Conservation (phyloP, 1,284 basidiomycete species). For the Heterobasidion irregulare region DNA sequence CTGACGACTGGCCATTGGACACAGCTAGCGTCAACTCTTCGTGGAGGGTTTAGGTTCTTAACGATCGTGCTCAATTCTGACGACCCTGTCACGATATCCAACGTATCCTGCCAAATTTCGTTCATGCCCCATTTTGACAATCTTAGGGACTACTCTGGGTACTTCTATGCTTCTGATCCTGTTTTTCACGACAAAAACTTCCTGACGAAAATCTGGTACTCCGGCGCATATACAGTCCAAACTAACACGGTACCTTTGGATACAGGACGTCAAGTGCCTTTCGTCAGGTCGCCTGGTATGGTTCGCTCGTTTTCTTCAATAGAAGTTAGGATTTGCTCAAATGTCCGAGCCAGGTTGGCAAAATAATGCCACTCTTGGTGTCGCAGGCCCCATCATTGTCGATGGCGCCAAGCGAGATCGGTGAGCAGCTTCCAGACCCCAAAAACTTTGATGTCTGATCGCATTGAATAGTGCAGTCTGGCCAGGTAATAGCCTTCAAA, state of each 20-base stretch:
- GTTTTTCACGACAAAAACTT: constrained; percentile 39
- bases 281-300: constrained; percentile 28
- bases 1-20: constrained; percentile 35
- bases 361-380: constrained; percentile 46
- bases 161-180: constrained; percentile 44
- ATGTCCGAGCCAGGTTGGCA: constrained; percentile 34
- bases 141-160: constrained; percentile 43
- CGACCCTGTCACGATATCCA: constrained; percentile 32
- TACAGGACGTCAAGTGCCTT: constrained; percentile 43
- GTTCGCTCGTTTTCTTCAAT: neutral
- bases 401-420: constrained; percentile 56
- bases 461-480: constrained; percentile 36
- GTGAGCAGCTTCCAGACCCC: constrained; percentile 17
- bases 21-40: constrained; percentile 33
- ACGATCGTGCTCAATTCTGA: constrained; percentile 36
- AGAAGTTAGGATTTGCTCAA: neutral
- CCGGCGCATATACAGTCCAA: constrained; percentile 55
- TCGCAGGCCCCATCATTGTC: constrained; percentile 53
- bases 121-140: constrained; percentile 48
- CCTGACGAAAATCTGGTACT: constrained; percentile 54
- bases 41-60: constrained; percentile 51
- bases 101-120: constrained; percentile 44
- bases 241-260: constrained; percentile 46
- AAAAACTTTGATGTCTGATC: neutral
- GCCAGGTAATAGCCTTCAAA: constrained; percentile 30